phyloP scores from a whole-genome alignment of 164 flowering plant species.

The Buxus sempervirens region DNA sequence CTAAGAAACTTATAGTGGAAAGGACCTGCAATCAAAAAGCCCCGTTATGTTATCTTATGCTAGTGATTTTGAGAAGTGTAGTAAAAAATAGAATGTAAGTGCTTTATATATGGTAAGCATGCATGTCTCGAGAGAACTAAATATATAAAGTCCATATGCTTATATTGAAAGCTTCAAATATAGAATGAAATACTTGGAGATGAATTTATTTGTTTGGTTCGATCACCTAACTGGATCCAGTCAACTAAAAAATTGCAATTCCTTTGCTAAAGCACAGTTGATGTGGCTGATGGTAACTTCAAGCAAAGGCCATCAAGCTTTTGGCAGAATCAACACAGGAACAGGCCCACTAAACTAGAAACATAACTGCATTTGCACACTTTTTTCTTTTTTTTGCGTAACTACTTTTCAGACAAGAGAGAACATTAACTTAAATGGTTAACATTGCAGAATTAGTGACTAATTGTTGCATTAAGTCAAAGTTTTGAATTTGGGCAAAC shows the following conservation, averaged over 20 bases:
- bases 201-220: not conserved
- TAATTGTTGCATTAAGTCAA: not conserved
- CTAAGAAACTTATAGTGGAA: conserved; percentile 81
- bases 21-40: conserved; percentile 52
- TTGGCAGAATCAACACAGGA: not conserved
- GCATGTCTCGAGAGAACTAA: not conserved
- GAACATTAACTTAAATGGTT: not conserved
- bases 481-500: not conserved
- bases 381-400: not conserved
- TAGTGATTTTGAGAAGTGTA: not conserved
- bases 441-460: not conserved
- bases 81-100: not conserved
- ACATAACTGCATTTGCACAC: too few relatives aligned
- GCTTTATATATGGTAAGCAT: not conserved
- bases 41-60: not conserved
- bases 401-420: not conserved
- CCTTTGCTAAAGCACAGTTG: not conserved
- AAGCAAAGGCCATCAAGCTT: not conserved
- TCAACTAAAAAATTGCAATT: not conserved
- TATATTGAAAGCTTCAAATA: not conserved
- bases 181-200: not conserved
- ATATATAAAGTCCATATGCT: not conserved
- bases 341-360: too few relatives aligned
- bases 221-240: not conserved
- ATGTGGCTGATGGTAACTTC: not conserved